Base-by-base conservation (phyloP, 2,329 filamentous ascomycete genomes). In the Aspergillus sp. region DNA sequence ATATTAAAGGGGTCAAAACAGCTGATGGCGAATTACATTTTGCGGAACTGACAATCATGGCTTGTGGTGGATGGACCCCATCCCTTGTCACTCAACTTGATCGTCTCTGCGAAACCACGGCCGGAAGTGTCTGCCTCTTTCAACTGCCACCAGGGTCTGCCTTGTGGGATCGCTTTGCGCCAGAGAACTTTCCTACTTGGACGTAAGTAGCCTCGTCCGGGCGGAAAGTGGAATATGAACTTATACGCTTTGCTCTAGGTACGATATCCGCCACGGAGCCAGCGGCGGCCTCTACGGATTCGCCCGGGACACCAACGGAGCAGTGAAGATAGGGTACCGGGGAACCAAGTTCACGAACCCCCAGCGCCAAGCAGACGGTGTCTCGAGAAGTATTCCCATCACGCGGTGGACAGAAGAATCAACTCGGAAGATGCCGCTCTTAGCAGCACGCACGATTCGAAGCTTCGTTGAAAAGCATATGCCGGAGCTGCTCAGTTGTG, bases 281-380 rank as follows among this genome's bases (percentile, higher is more conserved):
- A 65, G 71, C 7, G 79, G 77, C 0, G 79, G 78, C 1, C 68
- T 82, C 0, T 81, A 82, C 60, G 80, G 81, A 15, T 82, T 84
- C 46, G 75, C 82, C 0, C 64, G 74, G 0, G 75, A 77, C 21
- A 69, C 76, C 8, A 61, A 77, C 3, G 77, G 80, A 0, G 63
- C 74, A n/a, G 62, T 83, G 51, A 82, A 83, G 62, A 74, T 81
- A 57, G 82, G 78, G 2, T 85, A 78, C 57, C 74, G 82, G 1
- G 80, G 78, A 1, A 80, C 74, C 0, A 84, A 84, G 65, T 82
- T 75, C 62, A 80, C 79, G 2, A 81, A 82, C 58, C 77, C 76
- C 0, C 58, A 70, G 21, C 17, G 52, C 0, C 75, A 77, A 27
- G n/a, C 56, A 0, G 74, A 79, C 50, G 75, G 76, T 3, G 59